Percentiles rank a stretch among this genome's conserved stretches.
Evolutionary conservation across 768 basidiomycete species (phyloP).

Genomic region (Coprinopsis marcescibilis): DNA sequence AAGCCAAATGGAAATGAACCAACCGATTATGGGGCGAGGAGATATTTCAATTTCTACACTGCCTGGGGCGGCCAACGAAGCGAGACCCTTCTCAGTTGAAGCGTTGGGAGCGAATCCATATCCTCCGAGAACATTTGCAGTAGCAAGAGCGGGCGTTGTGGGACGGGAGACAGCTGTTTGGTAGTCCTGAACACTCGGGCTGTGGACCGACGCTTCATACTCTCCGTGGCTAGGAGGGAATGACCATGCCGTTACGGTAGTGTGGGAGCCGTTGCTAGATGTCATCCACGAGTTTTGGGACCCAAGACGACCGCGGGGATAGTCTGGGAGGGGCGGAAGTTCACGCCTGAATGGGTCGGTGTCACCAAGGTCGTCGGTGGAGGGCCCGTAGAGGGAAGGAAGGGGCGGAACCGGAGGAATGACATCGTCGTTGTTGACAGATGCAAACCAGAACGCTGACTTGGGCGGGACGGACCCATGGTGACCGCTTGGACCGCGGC

Average conservation of each 20-base stretch:
- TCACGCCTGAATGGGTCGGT: constrained; percentile 65
- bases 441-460: constrained; percentile 60
- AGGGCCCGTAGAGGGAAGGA: constrained; percentile 50
- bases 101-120: constrained; percentile 53
- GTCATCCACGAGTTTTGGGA: constrained; percentile 76
- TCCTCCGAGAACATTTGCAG: constrained; percentile 60
- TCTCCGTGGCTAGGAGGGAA: constrained; percentile 44
- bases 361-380: constrained; percentile 40
- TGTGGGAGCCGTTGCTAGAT: constrained; percentile 51
- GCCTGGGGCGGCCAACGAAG: constrained; percentile 37
- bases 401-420: constrained; percentile 69
- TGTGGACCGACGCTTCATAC: constrained; percentile 26
- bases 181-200: constrained; percentile 36
- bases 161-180: constrained; percentile 42
- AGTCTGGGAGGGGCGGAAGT: constrained; percentile 31
- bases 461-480: constrained; percentile 44
- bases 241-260: constrained; percentile 62
- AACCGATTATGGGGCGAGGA: constrained; percentile 46
- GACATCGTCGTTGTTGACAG: constrained; percentile 36
- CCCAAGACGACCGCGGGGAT: constrained; percentile 45
- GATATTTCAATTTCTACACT: constrained; percentile 51
- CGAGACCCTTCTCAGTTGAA: constrained; percentile 47
- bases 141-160: constrained; percentile 47
- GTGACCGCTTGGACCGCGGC: constrained; percentile 30
- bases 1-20: constrained; percentile 64